phyloP scores from a whole-genome alignment of 140 eudicot species.

The Stevia rebaudiana region DNA sequence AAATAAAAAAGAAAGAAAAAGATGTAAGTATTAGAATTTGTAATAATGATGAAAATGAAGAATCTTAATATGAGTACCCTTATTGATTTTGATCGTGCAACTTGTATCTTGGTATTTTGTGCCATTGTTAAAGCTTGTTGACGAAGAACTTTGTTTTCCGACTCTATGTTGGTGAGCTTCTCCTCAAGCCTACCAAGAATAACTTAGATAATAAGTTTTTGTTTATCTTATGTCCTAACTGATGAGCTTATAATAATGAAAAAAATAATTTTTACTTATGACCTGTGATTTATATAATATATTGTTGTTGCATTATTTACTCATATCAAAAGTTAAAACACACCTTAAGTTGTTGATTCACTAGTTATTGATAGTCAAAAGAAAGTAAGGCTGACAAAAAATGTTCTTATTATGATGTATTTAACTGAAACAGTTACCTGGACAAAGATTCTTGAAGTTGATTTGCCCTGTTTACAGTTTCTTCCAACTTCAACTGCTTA shows the following conservation, averaged over 20 bases:
- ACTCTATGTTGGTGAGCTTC: conserved; percentile 70
- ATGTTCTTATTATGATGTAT: conserved; percentile 6
- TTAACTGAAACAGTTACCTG: conserved; percentile 45
- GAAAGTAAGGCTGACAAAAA: neutral
- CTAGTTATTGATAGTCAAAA: conserved; percentile 5
- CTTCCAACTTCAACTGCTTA: conserved; percentile 73
- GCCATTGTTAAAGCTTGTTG: conserved; percentile 93
- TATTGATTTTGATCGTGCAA: conserved; percentile 62
- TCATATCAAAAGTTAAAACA: conserved; percentile 3
- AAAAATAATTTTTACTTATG: neutral
- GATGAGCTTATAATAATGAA: neutral
- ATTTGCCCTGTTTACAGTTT: conserved; percentile 65
- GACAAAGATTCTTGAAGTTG: conserved; percentile 75
- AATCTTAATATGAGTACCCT: conserved; percentile 50
- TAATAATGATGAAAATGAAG: conserved; percentile 9
- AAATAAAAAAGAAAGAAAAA: neutral
- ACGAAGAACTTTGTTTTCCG: conserved; percentile 88
- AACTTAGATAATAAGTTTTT: neutral
- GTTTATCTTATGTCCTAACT: neutral
- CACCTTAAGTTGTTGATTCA: conserved; percentile 7
- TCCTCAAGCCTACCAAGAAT: conserved; percentile 65
- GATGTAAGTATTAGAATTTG: conserved; percentile 23
- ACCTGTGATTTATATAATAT: neutral
- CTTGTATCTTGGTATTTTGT: conserved; percentile 54
- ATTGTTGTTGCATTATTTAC: conserved; percentile 6